Evolutionary conservation across 2,329 filamentous ascomycete species (phyloP).

Genomic region (Scopulariopsis brevicaulis): DNA sequence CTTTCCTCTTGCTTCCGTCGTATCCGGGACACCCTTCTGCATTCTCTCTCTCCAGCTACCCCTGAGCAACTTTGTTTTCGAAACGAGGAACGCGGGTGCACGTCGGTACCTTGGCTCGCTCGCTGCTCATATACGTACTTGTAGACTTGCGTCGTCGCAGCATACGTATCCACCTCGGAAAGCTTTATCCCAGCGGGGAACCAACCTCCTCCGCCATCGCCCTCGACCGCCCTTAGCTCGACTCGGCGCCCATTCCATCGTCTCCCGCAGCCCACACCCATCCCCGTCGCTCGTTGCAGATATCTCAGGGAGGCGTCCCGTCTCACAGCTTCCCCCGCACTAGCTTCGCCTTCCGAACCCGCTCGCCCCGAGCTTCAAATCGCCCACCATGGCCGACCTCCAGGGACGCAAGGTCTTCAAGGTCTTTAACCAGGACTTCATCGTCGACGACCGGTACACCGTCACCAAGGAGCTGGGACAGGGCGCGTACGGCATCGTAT

Average conservation of each 20-base stretch:
- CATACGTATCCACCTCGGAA: background rate
- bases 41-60: too few species aligned
- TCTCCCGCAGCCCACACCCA: background rate
- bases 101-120: too few species aligned
- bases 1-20: too few species aligned
- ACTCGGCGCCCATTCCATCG: background rate
- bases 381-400: slow-evolving; percentile 25
- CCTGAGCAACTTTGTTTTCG: too few species aligned
- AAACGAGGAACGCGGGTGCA: too few species aligned
- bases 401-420: slow-evolving; percentile 81
- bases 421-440: slow-evolving; percentile 99
- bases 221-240: background rate
- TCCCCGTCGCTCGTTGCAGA: background rate
- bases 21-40: too few species aligned
- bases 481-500: slow-evolving; percentile 97
- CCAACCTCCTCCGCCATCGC: background rate
- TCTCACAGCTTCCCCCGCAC: background rate
- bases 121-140: too few species aligned
- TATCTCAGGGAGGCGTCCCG: background rate
- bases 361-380: background rate
- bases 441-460: slow-evolving; percentile 95
- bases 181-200: background rate
- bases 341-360: background rate
- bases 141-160: too few species aligned
- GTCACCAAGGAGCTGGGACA: slow-evolving; percentile 98